Base-by-base conservation (phyloP, 805 yeast genomes). In the Blastobotrys terrestris region DNA sequence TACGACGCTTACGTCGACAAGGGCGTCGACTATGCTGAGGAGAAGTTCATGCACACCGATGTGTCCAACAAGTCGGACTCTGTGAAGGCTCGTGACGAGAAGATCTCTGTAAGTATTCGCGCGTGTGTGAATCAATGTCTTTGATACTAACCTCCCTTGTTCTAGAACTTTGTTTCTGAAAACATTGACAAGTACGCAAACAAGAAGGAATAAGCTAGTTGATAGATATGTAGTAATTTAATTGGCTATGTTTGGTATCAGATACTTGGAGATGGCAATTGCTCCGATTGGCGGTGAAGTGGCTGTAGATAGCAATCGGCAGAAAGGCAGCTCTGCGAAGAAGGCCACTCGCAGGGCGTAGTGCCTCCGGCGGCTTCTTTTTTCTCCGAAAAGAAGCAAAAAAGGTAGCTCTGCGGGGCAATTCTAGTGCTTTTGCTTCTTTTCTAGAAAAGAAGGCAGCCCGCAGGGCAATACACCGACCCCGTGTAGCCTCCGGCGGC, bases 1-100 rank as follows among this genome's bases (percentile, higher is more conserved):
- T 58, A 60, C 59, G 66, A 62, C 59, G 58, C 59, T 61, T 62
- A 65, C 61, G 60, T 62, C 60, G 55, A 56, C 60, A 60, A 62
- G 64, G 70, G 69, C 53, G 67, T 60, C 22, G 31, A 41, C 39
- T 52, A 51, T 48, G 58, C 56, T 20, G 61, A 60, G 53, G 31
- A 52, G 54, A 55, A 58, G 48, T 48, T 59, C 51, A 19, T 58
- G 20, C 44, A 56, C 48, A 44, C 52, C 40, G 58, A 57, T 42
- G 44, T 53, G 39, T 39, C 22, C 54, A 55, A 57, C 54, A 39
- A 53, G 53, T 20, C 55, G 3, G 56, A 50, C 22, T 20, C 44
- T 50, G 54, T 55, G 50, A 41, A 58, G 58, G 22, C 44, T 35
- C 50, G 47, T 21, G 52, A 52, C 44, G 42, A 53, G 46, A 44